Evolutionary conservation across 805 yeast genomes (phyloP), one percentile per base, ranked within the genome.

Genomic region (Hanseniaspora taiwanica): DNA sequence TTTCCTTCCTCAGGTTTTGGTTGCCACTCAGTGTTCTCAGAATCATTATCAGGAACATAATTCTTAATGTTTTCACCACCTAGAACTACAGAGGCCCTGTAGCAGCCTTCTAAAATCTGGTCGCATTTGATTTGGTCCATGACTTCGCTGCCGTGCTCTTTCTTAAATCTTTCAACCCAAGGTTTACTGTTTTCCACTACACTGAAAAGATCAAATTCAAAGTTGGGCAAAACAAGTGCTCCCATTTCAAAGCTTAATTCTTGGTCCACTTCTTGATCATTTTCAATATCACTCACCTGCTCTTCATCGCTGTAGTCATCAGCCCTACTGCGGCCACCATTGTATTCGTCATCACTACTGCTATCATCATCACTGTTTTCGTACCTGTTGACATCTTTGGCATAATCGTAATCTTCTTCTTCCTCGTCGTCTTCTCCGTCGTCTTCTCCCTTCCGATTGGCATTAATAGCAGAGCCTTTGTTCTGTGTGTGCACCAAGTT

Each of bases 281-380:
- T 54, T 14, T 56, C 61, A 5, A 55, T 55, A 40, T 61, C 65
- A 36, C 62, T 59, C 29, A 61, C 62, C 44, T 59, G 62, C 42
- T 62, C 66, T 38, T 60, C 64, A 23, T 64, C 70, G 13, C 62
- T 60, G 7, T 62, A 58, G n/a, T n/a, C n/a, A n/a, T n/a, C n/a
- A n/a, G n/a, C n/a, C n/a, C n/a, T n/a, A 32, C 60, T 65, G 18
- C 53, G 62, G 32, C 60, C 54, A 10, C 52, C 51, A 6, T 54
- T 60, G 1, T 49, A 52, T 2, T 58, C 63, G 19, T 52, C 79
- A 9, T 78, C 77, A 47, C 74, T 73, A 43, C 58, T 62, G 19
- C 51, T 78, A 10, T 78, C 77, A 46, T 74, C 74, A 43, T 75
- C 79, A 37, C 69, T 69, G 9, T 46, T 42, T 6, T 59, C 63